Conservation (phyloP, 2,329 filamentous ascomycete species). For the Aspergillus pseudotamarii region DNA sequence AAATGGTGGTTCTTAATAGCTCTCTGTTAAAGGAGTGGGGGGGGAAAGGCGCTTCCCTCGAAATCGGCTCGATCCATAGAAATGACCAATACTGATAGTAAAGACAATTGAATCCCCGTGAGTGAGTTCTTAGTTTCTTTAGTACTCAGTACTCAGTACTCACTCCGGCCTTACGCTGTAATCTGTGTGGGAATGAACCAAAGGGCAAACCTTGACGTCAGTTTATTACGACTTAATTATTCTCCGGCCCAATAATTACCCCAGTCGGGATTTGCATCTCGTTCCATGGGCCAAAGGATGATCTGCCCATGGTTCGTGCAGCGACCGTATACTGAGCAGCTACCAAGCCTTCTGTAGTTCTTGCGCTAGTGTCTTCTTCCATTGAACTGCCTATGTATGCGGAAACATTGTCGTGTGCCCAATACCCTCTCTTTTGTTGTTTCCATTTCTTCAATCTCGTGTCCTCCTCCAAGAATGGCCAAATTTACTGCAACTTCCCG, state of each 20-base stretch:
- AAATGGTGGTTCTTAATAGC: background rate
- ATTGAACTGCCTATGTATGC: background rate
- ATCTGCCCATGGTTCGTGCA: conserved; percentile 13
- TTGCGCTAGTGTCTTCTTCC: background rate
- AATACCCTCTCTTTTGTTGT: background rate
- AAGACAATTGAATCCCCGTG: background rate
- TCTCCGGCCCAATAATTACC: conserved; percentile 5
- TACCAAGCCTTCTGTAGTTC: conserved; percentile 1
- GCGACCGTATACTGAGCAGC: background rate
- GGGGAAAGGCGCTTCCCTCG: background rate
- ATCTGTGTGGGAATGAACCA: background rate
- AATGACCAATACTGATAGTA: background rate
- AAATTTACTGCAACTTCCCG: background rate
- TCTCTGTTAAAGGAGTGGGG: background rate
- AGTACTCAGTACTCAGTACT: no score
- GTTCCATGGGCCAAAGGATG: conserved; percentile 1
- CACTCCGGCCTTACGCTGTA: no score
- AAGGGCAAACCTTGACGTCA: background rate
- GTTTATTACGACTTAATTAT: background rate
- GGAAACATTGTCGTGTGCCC: background rate
- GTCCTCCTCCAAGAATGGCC: background rate
- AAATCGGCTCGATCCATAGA: background rate
- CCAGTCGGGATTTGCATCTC: background rate
- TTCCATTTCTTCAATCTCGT: background rate
- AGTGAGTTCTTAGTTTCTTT: no score